A percentile compares a stretch with the other conserved stretches of the same genome.
Conservation (phyloP, 305 asterid genomes). For the Solanum hybrid region DNA sequence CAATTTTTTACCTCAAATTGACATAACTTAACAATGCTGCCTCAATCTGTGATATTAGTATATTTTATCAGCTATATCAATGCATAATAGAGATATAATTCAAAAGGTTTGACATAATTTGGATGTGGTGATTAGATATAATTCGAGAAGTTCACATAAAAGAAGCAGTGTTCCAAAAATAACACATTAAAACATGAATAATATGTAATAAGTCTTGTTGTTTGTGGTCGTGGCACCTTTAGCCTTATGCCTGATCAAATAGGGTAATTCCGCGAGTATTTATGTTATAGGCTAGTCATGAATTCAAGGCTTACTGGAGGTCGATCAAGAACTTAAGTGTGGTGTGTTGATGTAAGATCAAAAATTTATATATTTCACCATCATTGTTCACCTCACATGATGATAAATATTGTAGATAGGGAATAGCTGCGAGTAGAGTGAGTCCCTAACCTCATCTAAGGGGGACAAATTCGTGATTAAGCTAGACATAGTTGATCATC, state of each 20-base stretch:
- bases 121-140: no score
- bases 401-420: no score
- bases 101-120: not conserved
- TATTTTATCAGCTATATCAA: not conserved
- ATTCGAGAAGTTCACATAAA: no score
- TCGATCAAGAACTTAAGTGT: not conserved
- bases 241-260: not conserved
- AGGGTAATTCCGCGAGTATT: not conserved
- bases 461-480: no score
- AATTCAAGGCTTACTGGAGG: not conserved
- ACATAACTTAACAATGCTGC: not conserved
- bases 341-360: not conserved
- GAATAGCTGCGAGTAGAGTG: no score
- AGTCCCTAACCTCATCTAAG: no score
- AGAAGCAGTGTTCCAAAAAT: not conserved
- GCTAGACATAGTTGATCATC: no score
- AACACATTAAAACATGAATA: not conserved
- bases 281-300: not conserved
- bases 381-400: not conserved
- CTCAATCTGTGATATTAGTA: not conserved
- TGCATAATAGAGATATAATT: not conserved
- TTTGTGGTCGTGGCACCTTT: not conserved
- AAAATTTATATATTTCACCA: not conserved
- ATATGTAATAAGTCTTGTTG: not conserved
- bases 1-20: not conserved